These are phyloP conservation scores for Cystobasidiaceae sp. DNA, from an alignment of 1,284 basidiomycete species.

Conservation along the genomic window DNA sequence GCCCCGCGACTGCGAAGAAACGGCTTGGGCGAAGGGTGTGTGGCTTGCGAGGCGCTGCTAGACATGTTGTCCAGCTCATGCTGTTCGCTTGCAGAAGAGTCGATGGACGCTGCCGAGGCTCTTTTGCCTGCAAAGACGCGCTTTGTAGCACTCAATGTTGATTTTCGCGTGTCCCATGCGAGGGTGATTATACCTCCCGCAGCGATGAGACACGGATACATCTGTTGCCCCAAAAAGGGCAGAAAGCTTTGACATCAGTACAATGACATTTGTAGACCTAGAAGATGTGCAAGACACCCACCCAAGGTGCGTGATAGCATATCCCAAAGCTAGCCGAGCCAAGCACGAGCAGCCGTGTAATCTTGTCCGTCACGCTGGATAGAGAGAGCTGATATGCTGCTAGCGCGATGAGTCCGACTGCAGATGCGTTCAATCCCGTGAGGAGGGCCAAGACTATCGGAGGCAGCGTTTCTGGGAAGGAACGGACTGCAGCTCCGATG, in stretches of 20 bases:
- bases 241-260: neutral
- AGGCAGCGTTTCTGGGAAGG: slow-evolving; percentile 52
- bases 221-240: slow-evolving; percentile 34
- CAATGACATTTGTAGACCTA: neutral
- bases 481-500: slow-evolving; percentile 53
- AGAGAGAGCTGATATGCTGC: slow-evolving; percentile 55
- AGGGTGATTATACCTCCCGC: slow-evolving; percentile 45
- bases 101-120: neutral
- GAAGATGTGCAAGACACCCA: neutral
- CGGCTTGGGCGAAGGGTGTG: too few species aligned
- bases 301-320: slow-evolving; percentile 18
- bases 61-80: too few species aligned
- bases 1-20: neutral
- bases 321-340: slow-evolving; percentile 6
- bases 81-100: too few species aligned
- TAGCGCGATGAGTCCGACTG: slow-evolving; percentile 57
- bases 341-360: slow-evolving; percentile 54
- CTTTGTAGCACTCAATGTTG: slow-evolving; percentile 38
- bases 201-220: slow-evolving; percentile 49
- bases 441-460: slow-evolving; percentile 54
- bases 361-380: slow-evolving; percentile 53
- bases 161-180: too few species aligned
- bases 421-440: slow-evolving; percentile 57
- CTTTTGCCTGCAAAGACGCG: neutral
- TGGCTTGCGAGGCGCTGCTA: too few species aligned